A percentile compares a stretch with the other conserved stretches of the same genome.
phyloP scores from a whole-genome alignment of 352 stramenopile species.

The Aphanomyces euteiches region DNA sequence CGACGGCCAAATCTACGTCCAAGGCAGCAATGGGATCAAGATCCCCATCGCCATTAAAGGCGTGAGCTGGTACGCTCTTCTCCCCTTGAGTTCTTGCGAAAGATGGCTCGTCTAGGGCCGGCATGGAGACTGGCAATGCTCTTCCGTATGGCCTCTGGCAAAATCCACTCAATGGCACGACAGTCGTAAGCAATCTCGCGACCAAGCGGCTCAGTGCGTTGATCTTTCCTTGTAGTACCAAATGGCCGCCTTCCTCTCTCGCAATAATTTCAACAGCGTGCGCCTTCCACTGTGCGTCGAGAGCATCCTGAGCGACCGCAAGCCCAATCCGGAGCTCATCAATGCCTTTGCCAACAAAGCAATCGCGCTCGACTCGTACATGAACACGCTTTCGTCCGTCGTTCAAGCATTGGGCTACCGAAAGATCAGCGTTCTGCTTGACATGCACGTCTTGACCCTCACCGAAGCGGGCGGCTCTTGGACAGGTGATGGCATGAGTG shows the following conservation, averaged over 20 bases:
- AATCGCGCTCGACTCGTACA: slow-evolving; percentile 58
- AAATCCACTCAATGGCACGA: slow-evolving; percentile 65
- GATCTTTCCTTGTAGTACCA: slow-evolving; percentile 47
- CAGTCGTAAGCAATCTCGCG: slow-evolving; percentile 33
- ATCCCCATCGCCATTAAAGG: slow-evolving; percentile 65
- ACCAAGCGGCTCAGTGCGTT: background rate
- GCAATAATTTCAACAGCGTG: slow-evolving; percentile 74
- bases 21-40: slow-evolving; percentile 59
- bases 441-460: slow-evolving; percentile 53
- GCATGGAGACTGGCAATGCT: slow-evolving; percentile 64
- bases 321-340: slow-evolving; percentile 46
- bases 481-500: slow-evolving; percentile 41
- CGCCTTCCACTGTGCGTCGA: slow-evolving; percentile 55
- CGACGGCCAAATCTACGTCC: slow-evolving; percentile 53
- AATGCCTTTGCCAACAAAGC: slow-evolving; percentile 64
- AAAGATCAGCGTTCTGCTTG: slow-evolving; percentile 62
- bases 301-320: slow-evolving; percentile 44
- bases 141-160: slow-evolving; percentile 70
- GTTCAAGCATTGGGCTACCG: slow-evolving; percentile 53
- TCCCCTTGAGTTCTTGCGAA: background rate
- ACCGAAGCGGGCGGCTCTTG: slow-evolving; percentile 51
- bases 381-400: slow-evolving; percentile 51
- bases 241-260: slow-evolving; percentile 58
- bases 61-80: slow-evolving; percentile 52
- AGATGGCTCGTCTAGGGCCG: slow-evolving; percentile 34